Conservation (phyloP, 2,329 filamentous ascomycete species). For the Fusarium pseudonygamai region DNA sequence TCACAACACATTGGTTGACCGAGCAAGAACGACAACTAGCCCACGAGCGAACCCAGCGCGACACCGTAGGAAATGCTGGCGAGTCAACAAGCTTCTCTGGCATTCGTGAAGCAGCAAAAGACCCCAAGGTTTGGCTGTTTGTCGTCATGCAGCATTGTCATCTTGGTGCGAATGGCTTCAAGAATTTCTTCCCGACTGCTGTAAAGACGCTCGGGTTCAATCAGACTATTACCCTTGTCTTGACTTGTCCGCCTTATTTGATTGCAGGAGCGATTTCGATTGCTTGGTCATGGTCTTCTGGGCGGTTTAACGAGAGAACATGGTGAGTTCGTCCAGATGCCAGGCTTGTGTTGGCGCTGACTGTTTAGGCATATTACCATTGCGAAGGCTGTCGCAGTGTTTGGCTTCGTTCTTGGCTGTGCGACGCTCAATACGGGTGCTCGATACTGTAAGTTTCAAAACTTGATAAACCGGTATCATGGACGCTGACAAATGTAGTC, state of each 20-base stretch:
- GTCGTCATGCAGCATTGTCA: conserved; percentile 62
- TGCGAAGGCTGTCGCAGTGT: conserved; percentile 52
- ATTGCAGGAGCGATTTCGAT: conserved; percentile 44
- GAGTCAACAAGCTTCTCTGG: conserved; percentile 54
- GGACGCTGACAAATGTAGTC: background rate
- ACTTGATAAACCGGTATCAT: accelerated
- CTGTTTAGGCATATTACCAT: conserved; percentile 51
- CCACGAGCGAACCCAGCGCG: conserved; percentile 52
- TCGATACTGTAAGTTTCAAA: conserved; percentile 14
- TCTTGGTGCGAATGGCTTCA: conserved; percentile 57
- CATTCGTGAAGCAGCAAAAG: conserved; percentile 54
- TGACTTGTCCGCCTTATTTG: conserved; percentile 54
- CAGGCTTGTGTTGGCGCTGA: too few species aligned
- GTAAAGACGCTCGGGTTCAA: conserved; percentile 40
- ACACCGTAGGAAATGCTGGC: conserved; percentile 55
- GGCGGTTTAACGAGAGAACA: conserved; percentile 55
- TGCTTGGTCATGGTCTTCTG: conserved; percentile 50
- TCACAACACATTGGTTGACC: conserved; percentile 53
- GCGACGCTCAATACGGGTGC: conserved; percentile 38
- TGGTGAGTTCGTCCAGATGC: conserved; percentile 42
- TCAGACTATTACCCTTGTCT: conserved; percentile 40
- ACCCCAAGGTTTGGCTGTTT: conserved; percentile 59
- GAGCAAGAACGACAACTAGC: conserved; percentile 56
- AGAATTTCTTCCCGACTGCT: conserved; percentile 45
- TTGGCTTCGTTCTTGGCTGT: conserved; percentile 36